Conservation (phyloP, 2,329 filamentous ascomycete genomes). For the Arthrobotrys musiformis region DNA sequence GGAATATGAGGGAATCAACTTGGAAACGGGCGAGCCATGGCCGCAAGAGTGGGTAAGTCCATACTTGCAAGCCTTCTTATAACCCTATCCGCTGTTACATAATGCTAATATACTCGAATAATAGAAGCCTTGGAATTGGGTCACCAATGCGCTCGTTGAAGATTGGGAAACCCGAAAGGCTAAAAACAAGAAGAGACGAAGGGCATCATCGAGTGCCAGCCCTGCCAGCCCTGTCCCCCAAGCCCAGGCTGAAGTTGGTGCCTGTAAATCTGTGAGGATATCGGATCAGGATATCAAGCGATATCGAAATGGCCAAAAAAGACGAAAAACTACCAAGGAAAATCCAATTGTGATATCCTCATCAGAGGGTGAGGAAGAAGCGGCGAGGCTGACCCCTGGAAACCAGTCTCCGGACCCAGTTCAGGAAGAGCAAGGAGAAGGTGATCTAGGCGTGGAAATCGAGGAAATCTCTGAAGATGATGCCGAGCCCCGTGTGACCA, state of each 20-base stretch:
- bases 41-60: slow-evolving; percentile 44
- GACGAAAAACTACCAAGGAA: not conserved
- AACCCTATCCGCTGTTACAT: no score
- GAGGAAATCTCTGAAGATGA: not conserved
- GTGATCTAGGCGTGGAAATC: not conserved
- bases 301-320: slow-evolving; percentile 15
- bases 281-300: slow-evolving; percentile 2
- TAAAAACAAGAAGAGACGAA: slow-evolving; percentile 20
- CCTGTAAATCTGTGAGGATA: not conserved
- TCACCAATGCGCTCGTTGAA: slow-evolving; percentile 11
- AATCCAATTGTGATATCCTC: slow-evolving; percentile 40
- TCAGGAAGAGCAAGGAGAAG: not conserved
- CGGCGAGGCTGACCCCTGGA: not conserved
- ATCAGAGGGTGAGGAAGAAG: not conserved
- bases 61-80: not conserved
- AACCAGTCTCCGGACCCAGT: not conserved
- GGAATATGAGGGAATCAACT: slow-evolving; percentile 39
- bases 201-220: slow-evolving; percentile 24
- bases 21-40: slow-evolving; percentile 31
- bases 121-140: slow-evolving; percentile 39
- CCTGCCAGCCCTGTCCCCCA: not conserved
- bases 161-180: slow-evolving; percentile 25
- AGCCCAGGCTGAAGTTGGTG: not conserved
- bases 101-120: not conserved
- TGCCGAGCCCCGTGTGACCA: not conserved